phyloP scores from a whole-genome alignment of 208 protist genomes.

The Trypanosoma caninum region DNA sequence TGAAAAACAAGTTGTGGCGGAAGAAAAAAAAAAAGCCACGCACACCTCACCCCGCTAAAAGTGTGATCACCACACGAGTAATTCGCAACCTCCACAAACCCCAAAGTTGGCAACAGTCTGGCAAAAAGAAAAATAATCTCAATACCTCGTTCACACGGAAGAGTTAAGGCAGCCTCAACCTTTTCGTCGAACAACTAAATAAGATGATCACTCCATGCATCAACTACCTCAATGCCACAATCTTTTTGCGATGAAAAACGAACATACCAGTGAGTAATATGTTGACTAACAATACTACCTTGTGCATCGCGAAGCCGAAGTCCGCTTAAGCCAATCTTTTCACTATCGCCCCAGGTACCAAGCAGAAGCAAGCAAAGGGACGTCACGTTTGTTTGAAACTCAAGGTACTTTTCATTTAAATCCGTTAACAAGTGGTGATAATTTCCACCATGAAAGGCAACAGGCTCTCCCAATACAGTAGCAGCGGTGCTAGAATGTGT shows the following conservation, averaged over 20 bases:
- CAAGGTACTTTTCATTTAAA: no score
- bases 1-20: neutral
- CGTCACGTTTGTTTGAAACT: conserved; percentile 35
- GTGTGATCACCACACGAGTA: conserved; percentile 59
- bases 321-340: conserved; percentile 48
- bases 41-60: conserved; percentile 66
- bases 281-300: conserved; percentile 31
- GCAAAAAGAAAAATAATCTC: conserved; percentile 57
- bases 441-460: no score
- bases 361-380: conserved; percentile 54
- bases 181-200: conserved; percentile 44
- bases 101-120: conserved; percentile 34
- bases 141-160: conserved; percentile 51
- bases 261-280: conserved; percentile 31
- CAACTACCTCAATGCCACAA: conserved; percentile 12
- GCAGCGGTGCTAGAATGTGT: neutral
- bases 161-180: conserved; percentile 30
- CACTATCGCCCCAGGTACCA: conserved; percentile 63
- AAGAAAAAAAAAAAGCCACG: conserved; percentile 47
- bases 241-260: conserved; percentile 29
- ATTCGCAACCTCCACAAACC: conserved; percentile 70
- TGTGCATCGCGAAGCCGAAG: conserved; percentile 54
- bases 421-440: no score
- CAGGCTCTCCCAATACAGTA: no score
- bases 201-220: conserved; percentile 10